phyloP scores from a whole-genome alignment of 257 asterid species.

The Anisodus acutangulus region DNA sequence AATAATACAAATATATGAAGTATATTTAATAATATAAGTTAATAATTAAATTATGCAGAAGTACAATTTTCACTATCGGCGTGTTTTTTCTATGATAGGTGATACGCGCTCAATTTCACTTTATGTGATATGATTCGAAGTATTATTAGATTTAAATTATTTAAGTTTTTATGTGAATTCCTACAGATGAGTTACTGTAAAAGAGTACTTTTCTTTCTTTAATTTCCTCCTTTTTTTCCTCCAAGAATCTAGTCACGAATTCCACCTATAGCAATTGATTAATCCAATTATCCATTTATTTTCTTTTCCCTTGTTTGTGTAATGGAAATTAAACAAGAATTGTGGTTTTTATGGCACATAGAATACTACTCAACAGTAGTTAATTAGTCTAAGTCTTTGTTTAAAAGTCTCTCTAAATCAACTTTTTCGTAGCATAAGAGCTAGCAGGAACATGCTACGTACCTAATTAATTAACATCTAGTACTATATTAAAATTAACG shows the following conservation, averaged over 20 bases:
- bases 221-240: background rate
- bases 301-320: background rate
- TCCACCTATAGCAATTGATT: background rate
- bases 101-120: no score
- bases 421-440: background rate
- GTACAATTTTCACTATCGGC: no score
- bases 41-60: no score
- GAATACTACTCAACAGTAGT: background rate
- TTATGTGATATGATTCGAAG: no score
- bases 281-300: background rate
- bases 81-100: no score
- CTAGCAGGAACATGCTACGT: background rate
- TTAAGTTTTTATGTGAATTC: no score
- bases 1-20: no score
- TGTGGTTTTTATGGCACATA: conserved; percentile 16
- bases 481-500: background rate
- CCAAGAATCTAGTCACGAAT: background rate
- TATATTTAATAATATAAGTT: no score
- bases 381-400: background rate
- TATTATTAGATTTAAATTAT: no score
- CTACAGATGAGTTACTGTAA: no score
- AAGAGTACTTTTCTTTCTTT: no score
- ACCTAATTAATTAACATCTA: background rate
- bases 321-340: background rate
- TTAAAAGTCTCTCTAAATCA: background rate